A percentile compares a stretch with the other conserved stretches of the same genome.
These are phyloP conservation scores for Fusarium floridanum DNA, from an alignment of 2,329 filamentous ascomycete species.

Conservation along the genomic window DNA sequence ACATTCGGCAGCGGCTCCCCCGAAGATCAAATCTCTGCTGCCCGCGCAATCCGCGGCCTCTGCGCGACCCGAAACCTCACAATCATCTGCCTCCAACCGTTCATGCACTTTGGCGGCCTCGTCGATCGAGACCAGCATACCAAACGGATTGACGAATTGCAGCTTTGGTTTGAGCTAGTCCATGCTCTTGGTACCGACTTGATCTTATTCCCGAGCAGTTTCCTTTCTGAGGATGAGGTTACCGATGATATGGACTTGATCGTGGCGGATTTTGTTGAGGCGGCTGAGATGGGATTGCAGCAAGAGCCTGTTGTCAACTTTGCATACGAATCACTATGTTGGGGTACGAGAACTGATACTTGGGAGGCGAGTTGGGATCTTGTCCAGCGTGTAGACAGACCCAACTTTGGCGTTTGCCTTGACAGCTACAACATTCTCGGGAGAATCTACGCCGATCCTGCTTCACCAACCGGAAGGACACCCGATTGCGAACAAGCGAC, in stretches of 20 bases:
- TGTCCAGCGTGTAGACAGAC: constrained; percentile 72
- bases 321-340: constrained; percentile 80
- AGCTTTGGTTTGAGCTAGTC: constrained; percentile 77
- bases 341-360: constrained; percentile 76
- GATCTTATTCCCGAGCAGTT: constrained; percentile 81
- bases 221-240: constrained; percentile 65
- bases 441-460: constrained; percentile 77
- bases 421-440: constrained; percentile 85
- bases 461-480: constrained; percentile 63
- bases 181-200: constrained; percentile 75
- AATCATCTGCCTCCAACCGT: constrained; percentile 79
- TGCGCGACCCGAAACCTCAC: constrained; percentile 66
- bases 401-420: constrained; percentile 82
- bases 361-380: constrained; percentile 82
- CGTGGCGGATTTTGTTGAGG: constrained; percentile 70
- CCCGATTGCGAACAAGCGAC: constrained; percentile 68
- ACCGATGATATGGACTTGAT: constrained; percentile 66
- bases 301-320: constrained; percentile 72
- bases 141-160: constrained; percentile 71
- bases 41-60: constrained; percentile 67
- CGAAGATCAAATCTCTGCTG: constrained; percentile 67
- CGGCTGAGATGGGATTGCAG: constrained; percentile 75
- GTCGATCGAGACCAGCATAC: constrained; percentile 70
- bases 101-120: constrained; percentile 82
- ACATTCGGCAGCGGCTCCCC: constrained; percentile 50